Evolutionary conservation across 2,329 filamentous ascomycete genomes (phyloP), one percentile per base, ranked within the genome.

Genomic region (Lomentospora prolificans): DNA sequence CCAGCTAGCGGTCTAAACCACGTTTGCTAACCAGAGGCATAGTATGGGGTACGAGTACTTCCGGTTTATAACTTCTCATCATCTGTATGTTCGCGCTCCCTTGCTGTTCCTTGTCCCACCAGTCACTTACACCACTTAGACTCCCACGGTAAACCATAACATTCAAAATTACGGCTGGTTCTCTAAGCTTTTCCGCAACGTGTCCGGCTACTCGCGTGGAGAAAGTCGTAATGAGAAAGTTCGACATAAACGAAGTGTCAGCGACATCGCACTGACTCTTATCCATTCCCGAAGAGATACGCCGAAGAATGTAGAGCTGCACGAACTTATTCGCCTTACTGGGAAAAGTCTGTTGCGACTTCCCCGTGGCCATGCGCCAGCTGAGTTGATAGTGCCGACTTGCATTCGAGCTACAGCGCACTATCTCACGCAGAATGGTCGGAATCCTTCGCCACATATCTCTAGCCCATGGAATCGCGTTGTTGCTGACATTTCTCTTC

Each of bases 381-480:
- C 76, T 17, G 75, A 77, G 24, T 67, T 87, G 25, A 69, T 79
- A 17, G 68, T 87, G 28, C 84, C 84, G 7, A 86, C 84, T 3
- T 85, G 84, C 60, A 74, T 87, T 51, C 80, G 84, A 48, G 84
- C 84, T 8, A 82, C 80, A 7, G 82, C 79, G n/a, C 80, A 86
- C 60, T 77, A 82, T 64, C 73, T 87, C 8, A 72, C 82, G 3
- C 79, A 85, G 51, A 69, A 85, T 65, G 78, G 80, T 81, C 63
- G 63, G 72, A 57, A n/a, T 17, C 14, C 17, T 27, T 25, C 30
- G 14, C 39, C 39, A 9, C 10, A 5, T 6, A n/a, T n/a, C n/a
- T n/a, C n/a, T n/a, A 22, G 24, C 28, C n/a, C 17, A 3, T 30
- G 27, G 28, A 9, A 6, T 12, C 19, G 14, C 10, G 9, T 22